Conservation (phyloP, 1,284 basidiomycete species). For the Pseudozyma thailandica region DNA sequence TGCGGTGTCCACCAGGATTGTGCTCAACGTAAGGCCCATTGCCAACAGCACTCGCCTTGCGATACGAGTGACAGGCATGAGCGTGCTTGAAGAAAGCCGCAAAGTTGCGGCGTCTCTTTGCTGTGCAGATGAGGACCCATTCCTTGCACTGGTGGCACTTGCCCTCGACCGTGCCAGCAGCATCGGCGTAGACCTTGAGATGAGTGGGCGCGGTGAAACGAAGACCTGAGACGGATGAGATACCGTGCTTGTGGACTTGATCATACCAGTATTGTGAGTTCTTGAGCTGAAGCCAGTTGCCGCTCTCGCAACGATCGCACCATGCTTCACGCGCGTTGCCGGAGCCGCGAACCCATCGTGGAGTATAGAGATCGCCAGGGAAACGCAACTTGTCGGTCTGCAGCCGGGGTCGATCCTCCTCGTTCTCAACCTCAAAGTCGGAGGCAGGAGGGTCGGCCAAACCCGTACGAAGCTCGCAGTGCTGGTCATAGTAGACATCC, state of each 20-base stretch:
- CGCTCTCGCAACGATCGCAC: slow-evolving; percentile 56
- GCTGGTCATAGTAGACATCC: slow-evolving; percentile 56
- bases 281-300: slow-evolving; percentile 59
- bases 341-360: slow-evolving; percentile 53
- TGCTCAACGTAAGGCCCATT: slow-evolving; percentile 53
- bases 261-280: slow-evolving; percentile 62
- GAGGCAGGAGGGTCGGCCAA: slow-evolving; percentile 44
- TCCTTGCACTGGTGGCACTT: slow-evolving; percentile 58
- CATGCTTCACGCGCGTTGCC: slow-evolving; percentile 56
- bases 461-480: slow-evolving; percentile 44
- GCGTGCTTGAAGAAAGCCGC: slow-evolving; percentile 57
- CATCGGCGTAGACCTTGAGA: slow-evolving; percentile 49
- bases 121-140: slow-evolving; percentile 57
- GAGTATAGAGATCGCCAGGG: slow-evolving; percentile 56
- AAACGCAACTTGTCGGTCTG: slow-evolving; percentile 59
- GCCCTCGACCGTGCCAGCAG: slow-evolving; percentile 49
- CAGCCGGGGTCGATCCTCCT: slow-evolving; percentile 43
- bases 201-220: slow-evolving; percentile 54
- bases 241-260: slow-evolving; percentile 56
- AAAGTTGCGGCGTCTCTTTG: slow-evolving; percentile 52
- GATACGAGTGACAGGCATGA: slow-evolving; percentile 47
- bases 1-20: slow-evolving; percentile 47
- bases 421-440: slow-evolving; percentile 49
- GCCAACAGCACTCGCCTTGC: slow-evolving; percentile 47
- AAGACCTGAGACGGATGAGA: slow-evolving; percentile 51